Conservation (phyloP, 2,329 filamentous ascomycete genomes). For the Fonsecaea nubica region DNA sequence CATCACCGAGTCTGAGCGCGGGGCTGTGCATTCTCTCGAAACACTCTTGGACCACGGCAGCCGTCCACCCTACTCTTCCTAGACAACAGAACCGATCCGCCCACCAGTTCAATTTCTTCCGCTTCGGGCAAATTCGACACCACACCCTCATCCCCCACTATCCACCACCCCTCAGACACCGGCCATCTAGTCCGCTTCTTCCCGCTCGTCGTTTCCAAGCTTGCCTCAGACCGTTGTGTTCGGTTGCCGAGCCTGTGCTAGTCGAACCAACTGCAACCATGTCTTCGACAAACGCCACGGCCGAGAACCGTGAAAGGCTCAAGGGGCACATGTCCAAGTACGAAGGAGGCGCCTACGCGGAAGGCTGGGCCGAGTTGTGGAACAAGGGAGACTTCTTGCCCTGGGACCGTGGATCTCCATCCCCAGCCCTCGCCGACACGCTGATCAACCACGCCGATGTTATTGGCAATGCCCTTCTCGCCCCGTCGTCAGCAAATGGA, state of each 20-base stretch:
- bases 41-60: not conserved
- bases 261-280: slow-evolving; percentile 10
- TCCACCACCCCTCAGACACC: slow-evolving; percentile 1
- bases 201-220: not conserved
- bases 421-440: slow-evolving; percentile 64
- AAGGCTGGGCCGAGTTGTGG: slow-evolving; percentile 65
- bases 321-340: slow-evolving; percentile 51
- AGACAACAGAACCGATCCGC: not conserved
- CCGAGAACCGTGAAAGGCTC: slow-evolving; percentile 36
- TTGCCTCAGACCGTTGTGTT: not conserved
- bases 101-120: slow-evolving; percentile 2
- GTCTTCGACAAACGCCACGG: slow-evolving; percentile 9
- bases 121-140: slow-evolving; percentile 7
- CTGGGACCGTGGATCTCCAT: slow-evolving; percentile 66
- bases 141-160: not conserved
- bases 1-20: not conserved
- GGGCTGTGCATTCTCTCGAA: not conserved
- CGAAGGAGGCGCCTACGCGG: slow-evolving; percentile 49
- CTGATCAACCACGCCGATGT: slow-evolving; percentile 50
- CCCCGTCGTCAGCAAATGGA: slow-evolving; percentile 39
- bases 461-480: slow-evolving; percentile 46
- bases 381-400: slow-evolving; percentile 58
- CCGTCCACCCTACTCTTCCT: not conserved
- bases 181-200: not conserved
- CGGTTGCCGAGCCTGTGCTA: not conserved